Base-by-base conservation (phyloP, 345 rosid species). In the Cochlearia excelsa region DNA sequence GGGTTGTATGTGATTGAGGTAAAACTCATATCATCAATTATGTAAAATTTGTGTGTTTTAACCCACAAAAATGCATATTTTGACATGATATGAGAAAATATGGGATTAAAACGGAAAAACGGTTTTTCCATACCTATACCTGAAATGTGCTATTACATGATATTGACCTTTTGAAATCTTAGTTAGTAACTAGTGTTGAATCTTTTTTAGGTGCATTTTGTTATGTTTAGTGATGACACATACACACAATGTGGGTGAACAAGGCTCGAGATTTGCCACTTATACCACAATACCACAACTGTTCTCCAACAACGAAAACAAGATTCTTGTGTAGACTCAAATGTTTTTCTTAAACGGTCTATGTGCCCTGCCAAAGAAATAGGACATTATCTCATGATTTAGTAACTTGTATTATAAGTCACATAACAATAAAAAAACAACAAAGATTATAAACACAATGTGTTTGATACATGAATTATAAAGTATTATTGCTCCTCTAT, bases 171-270 rank as follows among this genome's bases (percentile, higher is more conserved):
- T 26, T 1, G 4, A 30, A 3, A n/a, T 7, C 10, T 39, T 5
- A 27, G 52, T 23, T 5, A 16, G 23, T 39, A n/a, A 66, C 23
- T 41, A 55, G 2, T 9, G 4, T 31, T 26, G 4, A 45, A 66
- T 43, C 11, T 3, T 50, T 35, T 1, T 4, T 44, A 58, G 98
- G 91, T 86, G 59, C 90, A 92, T 65, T 88, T 86, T 61, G 88
- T 84, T 54, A 71, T 84, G 63, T 83, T 88, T 67, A 37, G 59
- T 0, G 86, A 84, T 27, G 78, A 86, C 3, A 71, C 79, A 41
- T 83, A 78, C 58, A 78, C 58, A 57, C 69, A 9, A 70, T 55
- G 58, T 92, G 95, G 98, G 3, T 80, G 45, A 66, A 73, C 75
- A 86, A 78, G 70, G 98, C 95, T 31, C 75, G 74, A 69, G 82